Conservation (phyloP, 2,329 filamentous ascomycete genomes). For the Exophiala calicioides region DNA sequence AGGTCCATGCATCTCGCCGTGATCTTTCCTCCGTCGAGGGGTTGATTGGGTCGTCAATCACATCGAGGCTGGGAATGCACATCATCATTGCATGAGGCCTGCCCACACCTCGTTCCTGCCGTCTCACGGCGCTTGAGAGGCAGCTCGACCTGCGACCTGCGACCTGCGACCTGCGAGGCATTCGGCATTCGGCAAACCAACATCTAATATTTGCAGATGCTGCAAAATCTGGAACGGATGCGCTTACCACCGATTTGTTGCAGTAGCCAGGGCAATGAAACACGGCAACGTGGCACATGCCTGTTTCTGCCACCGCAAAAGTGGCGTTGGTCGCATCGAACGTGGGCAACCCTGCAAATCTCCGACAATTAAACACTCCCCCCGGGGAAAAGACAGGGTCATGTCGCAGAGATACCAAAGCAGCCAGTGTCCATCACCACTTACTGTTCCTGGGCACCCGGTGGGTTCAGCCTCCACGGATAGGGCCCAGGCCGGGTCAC, state of each 20-base stretch:
- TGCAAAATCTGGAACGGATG: background rate
- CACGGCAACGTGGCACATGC: conserved; percentile 4
- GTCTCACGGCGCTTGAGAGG: conserved; percentile 33
- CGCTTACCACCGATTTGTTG: conserved; percentile 6
- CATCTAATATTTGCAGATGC: background rate
- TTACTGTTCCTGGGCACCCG: conserved; percentile 18
- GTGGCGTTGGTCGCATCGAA: conserved; percentile 22
- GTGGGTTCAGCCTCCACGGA: conserved; percentile 14
- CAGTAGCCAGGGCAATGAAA: conserved; percentile 14
- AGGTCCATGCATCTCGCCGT: conserved; percentile 9
- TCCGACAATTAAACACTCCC: conserved; percentile 12
- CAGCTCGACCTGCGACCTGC: conserved; percentile 31
- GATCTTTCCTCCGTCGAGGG: conserved; percentile 19
- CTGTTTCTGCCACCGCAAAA: conserved; percentile 9
- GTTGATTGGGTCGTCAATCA: conserved; percentile 21
- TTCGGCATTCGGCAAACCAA: background rate
- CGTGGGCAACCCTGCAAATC: conserved; percentile 23
- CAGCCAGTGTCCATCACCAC: conserved; percentile 12
- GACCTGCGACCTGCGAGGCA: conserved; percentile 4
- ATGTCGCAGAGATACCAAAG: conserved; percentile 12
- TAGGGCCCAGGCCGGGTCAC: conserved; percentile 12
- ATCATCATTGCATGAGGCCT: conserved; percentile 20
- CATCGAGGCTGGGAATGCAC: conserved; percentile 13
- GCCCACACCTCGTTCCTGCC: conserved; percentile 25
- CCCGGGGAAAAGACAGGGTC: conserved; percentile 8